Percentiles rank a stretch among this genome's conserved stretches.
Conservation (phyloP, 2,329 filamentous ascomycete species). For the Penicillium sp. region DNA sequence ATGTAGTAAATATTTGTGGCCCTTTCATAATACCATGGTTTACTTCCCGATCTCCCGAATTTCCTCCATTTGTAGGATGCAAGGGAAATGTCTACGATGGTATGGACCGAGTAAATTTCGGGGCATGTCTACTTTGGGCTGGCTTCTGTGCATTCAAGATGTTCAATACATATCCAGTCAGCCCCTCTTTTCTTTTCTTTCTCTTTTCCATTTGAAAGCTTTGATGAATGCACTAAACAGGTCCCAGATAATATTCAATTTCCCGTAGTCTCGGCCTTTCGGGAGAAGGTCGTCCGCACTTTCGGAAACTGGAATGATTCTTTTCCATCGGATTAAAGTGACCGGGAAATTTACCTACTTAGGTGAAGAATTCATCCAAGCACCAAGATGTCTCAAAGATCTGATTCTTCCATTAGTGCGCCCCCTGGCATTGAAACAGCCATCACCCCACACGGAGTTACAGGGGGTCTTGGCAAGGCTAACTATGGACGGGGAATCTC, state of each 20-base stretch:
- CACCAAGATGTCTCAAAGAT: not conserved
- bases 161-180: not conserved
- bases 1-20: too few species aligned
- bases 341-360: not conserved
- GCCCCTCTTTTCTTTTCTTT: not conserved
- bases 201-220: not conserved
- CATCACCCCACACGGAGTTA: conserved; percentile 9
- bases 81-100: not conserved
- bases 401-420: not conserved
- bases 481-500: not conserved
- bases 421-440: conserved; percentile 6
- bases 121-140: not conserved
- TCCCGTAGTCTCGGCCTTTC: not conserved
- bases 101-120: not conserved
- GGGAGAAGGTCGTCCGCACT: not conserved
- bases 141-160: too few species aligned
- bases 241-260: not conserved
- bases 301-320: not conserved
- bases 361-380: not conserved
- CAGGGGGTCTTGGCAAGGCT: conserved; percentile 9
- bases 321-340: not conserved
- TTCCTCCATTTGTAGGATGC: too few species aligned
- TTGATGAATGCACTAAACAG: not conserved
- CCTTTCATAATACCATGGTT: too few species aligned
- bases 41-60: not conserved